A percentile compares a stretch with the other conserved stretches of the same genome.
These are phyloP conservation scores for Saccharomyces hybrid DNA, from an alignment of 1,139 yeast genomes.

Conservation along the genomic window DNA sequence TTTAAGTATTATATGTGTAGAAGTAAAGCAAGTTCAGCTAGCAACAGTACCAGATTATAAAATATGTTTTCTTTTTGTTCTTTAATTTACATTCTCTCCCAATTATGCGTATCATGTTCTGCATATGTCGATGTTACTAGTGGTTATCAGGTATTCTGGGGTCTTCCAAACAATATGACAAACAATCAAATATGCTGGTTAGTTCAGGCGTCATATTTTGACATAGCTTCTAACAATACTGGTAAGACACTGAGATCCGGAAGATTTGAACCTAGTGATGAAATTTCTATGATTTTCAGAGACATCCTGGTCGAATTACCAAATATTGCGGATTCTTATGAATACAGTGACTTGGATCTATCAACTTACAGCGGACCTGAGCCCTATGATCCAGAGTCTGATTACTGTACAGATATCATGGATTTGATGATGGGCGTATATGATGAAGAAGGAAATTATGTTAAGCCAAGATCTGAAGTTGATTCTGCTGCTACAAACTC, in stretches of 20 bases:
- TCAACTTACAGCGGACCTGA: not conserved
- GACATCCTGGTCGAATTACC: not conserved
- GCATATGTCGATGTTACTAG: not conserved
- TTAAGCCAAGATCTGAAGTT: not conserved
- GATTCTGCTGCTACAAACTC: not conserved
- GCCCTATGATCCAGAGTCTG: not conserved
- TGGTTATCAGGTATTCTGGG: not conserved
- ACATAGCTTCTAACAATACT: not conserved
- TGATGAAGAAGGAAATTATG: not conserved
- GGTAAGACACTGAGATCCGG: not conserved
- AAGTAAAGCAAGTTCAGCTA: not conserved
- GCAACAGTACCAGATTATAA: not conserved
- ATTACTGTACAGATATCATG: not conserved
- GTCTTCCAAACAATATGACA: not conserved
- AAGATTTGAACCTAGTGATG: not conserved
- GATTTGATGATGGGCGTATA: not conserved
- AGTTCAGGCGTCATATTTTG: not conserved
- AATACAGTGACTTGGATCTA: not conserved
- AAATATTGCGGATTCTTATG: not conserved
- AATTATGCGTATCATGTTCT: not conserved
- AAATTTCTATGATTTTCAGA: not conserved
- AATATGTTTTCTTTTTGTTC: not conserved
- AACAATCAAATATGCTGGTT: not conserved
- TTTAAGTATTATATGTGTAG: not conserved
- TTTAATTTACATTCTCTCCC: not conserved